Conservation (phyloP, 805 yeast species). For the Yamadazyma akitaensis region DNA sequence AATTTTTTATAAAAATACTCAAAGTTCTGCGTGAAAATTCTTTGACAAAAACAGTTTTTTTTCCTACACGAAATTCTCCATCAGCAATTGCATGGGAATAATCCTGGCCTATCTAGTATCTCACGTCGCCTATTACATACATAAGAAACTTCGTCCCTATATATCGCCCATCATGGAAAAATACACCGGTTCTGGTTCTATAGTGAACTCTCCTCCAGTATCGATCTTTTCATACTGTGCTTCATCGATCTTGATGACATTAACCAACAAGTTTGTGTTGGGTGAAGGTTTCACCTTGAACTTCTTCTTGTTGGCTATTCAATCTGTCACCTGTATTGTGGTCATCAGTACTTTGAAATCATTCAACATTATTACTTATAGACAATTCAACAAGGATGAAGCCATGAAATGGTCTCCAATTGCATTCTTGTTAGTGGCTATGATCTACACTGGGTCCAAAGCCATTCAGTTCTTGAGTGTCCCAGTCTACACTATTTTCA, state of each 20-base stretch:
- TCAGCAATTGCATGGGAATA: conserved; percentile 32
- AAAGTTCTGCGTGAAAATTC: not conserved
- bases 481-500: conserved; percentile 97
- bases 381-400: conserved; percentile 81
- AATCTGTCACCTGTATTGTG: conserved; percentile 76
- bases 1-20: conserved; percentile 3
- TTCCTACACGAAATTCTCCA: not conserved
- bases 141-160: conserved; percentile 18
- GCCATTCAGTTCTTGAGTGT: conserved; percentile 88
- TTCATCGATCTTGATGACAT: conserved; percentile 95
- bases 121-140: conserved; percentile 31
- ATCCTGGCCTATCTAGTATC: conserved; percentile 37
- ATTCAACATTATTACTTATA: conserved; percentile 75
- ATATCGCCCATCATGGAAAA: conserved; percentile 28
- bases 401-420: conserved; percentile 96
- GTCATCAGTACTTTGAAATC: conserved; percentile 72
- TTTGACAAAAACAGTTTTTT: conserved; percentile 1
- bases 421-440: conserved; percentile 79
- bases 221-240: conserved; percentile 83
- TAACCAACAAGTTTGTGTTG: conserved; percentile 93
- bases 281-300: conserved; percentile 75
- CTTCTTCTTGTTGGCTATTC: conserved; percentile 85
- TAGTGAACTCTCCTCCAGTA: conserved; percentile 57
- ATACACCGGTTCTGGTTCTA: conserved; percentile 24
- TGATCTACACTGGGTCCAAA: conserved; percentile 96